Evolutionary conservation across 345 rosid species (phyloP).

Genomic region (Eutrema japonicum): DNA sequence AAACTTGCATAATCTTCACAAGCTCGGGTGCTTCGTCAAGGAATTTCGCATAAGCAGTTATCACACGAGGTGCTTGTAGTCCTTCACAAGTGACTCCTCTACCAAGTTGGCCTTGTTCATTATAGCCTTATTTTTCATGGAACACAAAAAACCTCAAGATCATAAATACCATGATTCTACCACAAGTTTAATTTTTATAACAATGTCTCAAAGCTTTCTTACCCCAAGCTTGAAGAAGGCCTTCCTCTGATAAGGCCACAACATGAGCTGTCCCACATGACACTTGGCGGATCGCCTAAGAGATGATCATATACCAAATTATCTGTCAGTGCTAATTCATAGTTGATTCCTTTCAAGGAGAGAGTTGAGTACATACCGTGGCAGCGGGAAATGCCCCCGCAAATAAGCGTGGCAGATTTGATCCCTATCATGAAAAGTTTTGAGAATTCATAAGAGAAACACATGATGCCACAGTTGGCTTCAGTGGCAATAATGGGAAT

Average conservation of each 20-base stretch:
- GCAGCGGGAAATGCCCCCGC: slow-evolving; percentile 81
- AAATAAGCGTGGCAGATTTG: slow-evolving; percentile 82
- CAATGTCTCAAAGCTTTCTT: slow-evolving; percentile 29
- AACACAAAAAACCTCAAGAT: slow-evolving; percentile 20
- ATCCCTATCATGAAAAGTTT: slow-evolving; percentile 60
- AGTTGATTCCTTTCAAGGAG: neutral
- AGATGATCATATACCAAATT: slow-evolving; percentile 10
- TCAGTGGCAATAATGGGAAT: neutral
- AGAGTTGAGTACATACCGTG: slow-evolving; percentile 51
- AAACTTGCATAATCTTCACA: slow-evolving; percentile 82
- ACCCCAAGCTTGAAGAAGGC: slow-evolving; percentile 96
- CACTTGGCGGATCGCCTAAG: slow-evolving; percentile 72
- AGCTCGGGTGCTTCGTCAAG: slow-evolving; percentile 97
- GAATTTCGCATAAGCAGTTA: slow-evolving; percentile 79
- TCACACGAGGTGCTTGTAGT: slow-evolving; percentile 75
- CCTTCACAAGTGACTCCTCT: slow-evolving; percentile 98
- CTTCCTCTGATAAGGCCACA: slow-evolving; percentile 88
- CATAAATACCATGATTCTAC: neutral
- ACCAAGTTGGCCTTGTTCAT: slow-evolving; percentile 96
- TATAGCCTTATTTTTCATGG: slow-evolving; percentile 61
- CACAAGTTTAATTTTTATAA: slow-evolving; percentile 4
- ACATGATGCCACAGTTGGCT: slow-evolving; percentile 3
- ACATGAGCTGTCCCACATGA: slow-evolving; percentile 96
- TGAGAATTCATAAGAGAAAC: slow-evolving; percentile 3
- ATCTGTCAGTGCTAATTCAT: neutral